A percentile compares a stretch with the other conserved stretches of the same genome.
Evolutionary conservation across 2,329 filamentous ascomycete genomes (phyloP).

Genomic region (Thielaviopsis musarum): DNA sequence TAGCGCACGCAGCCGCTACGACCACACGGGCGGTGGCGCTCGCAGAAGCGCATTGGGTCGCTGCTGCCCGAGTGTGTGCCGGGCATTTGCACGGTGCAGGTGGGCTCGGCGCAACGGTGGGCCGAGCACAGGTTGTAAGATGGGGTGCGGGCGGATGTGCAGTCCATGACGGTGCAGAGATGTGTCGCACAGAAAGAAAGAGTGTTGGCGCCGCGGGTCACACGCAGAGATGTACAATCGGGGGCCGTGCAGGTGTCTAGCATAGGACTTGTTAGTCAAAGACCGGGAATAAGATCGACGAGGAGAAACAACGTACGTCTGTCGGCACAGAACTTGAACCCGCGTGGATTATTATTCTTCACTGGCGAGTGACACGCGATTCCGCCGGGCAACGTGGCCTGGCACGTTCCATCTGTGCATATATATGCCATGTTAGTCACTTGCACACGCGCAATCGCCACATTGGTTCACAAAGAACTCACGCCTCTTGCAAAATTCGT

Average conservation of each 20-base stretch:
- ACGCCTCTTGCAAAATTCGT: constrained; percentile 5
- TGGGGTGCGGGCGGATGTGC: constrained; percentile 2
- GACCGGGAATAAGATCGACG: neutral
- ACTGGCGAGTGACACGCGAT: constrained; percentile 13
- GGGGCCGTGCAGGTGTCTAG: constrained; percentile 14
- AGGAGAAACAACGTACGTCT: constrained; percentile 12
- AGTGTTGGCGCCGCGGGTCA: neutral
- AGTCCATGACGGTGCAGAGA: constrained; percentile 15
- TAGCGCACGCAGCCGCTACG: constrained; percentile 12
- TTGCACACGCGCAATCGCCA: neutral
- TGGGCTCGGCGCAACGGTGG: constrained; percentile 14
- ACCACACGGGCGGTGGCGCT: constrained; percentile 15
- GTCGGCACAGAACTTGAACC: constrained; percentile 14
- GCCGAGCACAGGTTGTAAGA: constrained; percentile 10
- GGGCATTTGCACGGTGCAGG: constrained; percentile 13
- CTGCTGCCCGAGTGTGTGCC: constrained; percentile 9
- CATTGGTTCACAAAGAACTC: neutral
- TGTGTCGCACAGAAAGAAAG: constrained; percentile 15
- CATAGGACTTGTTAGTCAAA: no score
- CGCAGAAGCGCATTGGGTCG: constrained; percentile 15
- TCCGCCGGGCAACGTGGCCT: constrained; percentile 3
- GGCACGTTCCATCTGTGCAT: constrained; percentile 13
- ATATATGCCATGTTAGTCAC: neutral
- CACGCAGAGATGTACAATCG: constrained; percentile 11
- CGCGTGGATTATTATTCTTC: constrained; percentile 14